Evolutionary conservation across 176 grass and related monocot species (phyloP), one percentile per base, ranked within the genome.

Genomic region (Luzula sylvatica): DNA sequence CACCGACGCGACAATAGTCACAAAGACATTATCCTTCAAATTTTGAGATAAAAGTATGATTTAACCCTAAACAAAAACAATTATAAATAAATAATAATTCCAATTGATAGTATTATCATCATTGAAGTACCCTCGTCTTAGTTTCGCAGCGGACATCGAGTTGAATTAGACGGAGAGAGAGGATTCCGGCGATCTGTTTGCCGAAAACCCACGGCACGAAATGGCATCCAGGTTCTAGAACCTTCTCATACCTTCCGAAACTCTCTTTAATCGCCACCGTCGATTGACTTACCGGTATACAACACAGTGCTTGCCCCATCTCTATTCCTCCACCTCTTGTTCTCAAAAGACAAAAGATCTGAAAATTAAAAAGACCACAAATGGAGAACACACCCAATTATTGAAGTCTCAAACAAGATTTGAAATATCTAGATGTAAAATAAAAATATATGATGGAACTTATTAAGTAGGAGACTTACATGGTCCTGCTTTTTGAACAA

Each of bases 21-120:
- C 87, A n/a, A 94, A 94, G 29, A 94, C 87, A 66, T 94, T 87
- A 38, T 87, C 82, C 87, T 94, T 63, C 54, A 52, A 5, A 25
- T 19, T 60, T 44, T 20, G 49, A 66, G 4, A 67, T 7, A 35
- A 35, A 35, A 35, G 5, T 9, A 35, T 35, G 9, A 35, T 35
- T 35, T 9, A 35, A 1, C 30, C 5, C 30, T 7, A 35, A 35
- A 35, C 30, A 35, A 35, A 9, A 35, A 35, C 30, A 35, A 35
- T 9, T 7, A 35, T 35, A 35, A 35, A 7, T n/a, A n/a, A 35
- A 35, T 35, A 35, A 9, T 35, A 35, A 2, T 35, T 7, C 5
- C 9, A 35, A 35, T 35, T 35, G 9, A 9, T 35, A 9, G 30
- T 35, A 35, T 35, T 35, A 35, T 35, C 9, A 35, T 7, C 9